These are phyloP conservation scores for Yarrowia divulgata DNA, from an alignment of 805 yeast genomes.

Conservation along the genomic window DNA sequence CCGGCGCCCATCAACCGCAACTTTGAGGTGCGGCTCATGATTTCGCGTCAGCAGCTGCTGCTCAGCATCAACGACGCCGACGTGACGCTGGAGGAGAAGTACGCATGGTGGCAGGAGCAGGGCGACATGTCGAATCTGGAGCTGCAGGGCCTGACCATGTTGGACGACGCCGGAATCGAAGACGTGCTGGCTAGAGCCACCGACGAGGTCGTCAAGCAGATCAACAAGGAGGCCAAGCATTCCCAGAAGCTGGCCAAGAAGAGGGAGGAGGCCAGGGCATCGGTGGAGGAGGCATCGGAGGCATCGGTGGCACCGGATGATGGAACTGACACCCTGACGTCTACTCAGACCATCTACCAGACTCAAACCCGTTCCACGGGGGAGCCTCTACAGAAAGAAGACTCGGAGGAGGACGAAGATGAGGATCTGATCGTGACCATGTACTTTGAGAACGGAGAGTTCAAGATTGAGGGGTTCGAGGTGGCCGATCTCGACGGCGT, in stretches of 20 bases:
- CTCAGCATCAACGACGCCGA: slow-evolving; percentile 19
- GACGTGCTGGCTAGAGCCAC: slow-evolving; percentile 1
- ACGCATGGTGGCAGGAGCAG: slow-evolving; percentile 24
- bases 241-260: neutral
- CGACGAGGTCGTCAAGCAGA: neutral
- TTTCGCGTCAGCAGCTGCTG: slow-evolving; percentile 9
- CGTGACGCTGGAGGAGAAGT: slow-evolving; percentile 13
- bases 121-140: slow-evolving; percentile 19
- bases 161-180: slow-evolving; percentile 21
- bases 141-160: slow-evolving; percentile 12
- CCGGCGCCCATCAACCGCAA: slow-evolving; percentile 20
- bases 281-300: neutral
- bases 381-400: neutral
- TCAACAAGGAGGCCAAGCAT: slow-evolving; percentile 1
- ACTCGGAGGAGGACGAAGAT: neutral
- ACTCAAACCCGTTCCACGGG: neutral
- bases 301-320: neutral
- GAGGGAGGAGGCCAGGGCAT: neutral
- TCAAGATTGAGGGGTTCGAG: slow-evolving; percentile 44
- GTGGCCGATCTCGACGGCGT: slow-evolving; percentile 42
- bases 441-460: slow-evolving; percentile 40
- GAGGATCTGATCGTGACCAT: slow-evolving; percentile 20
- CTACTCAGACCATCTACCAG: slow-evolving; percentile 19
- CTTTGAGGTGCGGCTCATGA: slow-evolving; percentile 24
- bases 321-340: slow-evolving; percentile 20